Percentiles rank a stretch among this genome's conserved stretches.
These are phyloP conservation scores for Metarhizium robertsii DNA, from an alignment of 2,329 filamentous ascomycete genomes.

Conservation along the genomic window DNA sequence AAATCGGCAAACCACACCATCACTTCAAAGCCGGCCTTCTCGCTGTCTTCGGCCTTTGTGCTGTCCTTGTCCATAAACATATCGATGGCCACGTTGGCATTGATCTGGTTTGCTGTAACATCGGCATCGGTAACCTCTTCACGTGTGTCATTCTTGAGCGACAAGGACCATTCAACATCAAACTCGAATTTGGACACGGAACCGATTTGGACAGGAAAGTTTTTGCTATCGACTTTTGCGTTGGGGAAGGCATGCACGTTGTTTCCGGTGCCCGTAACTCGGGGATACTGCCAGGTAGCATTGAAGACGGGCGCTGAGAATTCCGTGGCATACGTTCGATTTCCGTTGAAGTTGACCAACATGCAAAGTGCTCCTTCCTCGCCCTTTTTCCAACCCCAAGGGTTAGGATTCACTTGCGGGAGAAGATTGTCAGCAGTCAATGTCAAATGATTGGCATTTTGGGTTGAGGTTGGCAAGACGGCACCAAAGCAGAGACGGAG, in stretches of 20 bases:
- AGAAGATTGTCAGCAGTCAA: conserved; percentile 4
- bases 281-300: conserved; percentile 43
- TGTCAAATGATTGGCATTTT: background rate
- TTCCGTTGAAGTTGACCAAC: conserved; percentile 26
- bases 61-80: conserved; percentile 45
- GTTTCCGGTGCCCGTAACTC: conserved; percentile 19
- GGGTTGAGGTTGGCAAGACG: too few relatives aligned
- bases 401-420: conserved; percentile 42
- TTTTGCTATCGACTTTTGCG: conserved; percentile 33
- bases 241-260: conserved; percentile 47
- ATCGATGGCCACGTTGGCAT: conserved; percentile 49
- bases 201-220: conserved; percentile 33
- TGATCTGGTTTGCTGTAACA: conserved; percentile 28
- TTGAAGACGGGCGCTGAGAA: conserved; percentile 38
- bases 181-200: conserved; percentile 30
- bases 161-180: conserved; percentile 39
- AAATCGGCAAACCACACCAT: conserved; percentile 47
- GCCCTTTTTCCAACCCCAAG: conserved; percentile 37
- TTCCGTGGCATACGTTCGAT: conserved; percentile 38
- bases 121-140: conserved; percentile 23
- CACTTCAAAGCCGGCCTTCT: conserved; percentile 38
- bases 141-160: conserved; percentile 29
- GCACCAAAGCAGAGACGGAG: too few relatives aligned
- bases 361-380: conserved; percentile 36
- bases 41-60: conserved; percentile 27